Evolutionary conservation across 768 basidiomycete species (phyloP).

Genomic region (Boletus bicolor): DNA sequence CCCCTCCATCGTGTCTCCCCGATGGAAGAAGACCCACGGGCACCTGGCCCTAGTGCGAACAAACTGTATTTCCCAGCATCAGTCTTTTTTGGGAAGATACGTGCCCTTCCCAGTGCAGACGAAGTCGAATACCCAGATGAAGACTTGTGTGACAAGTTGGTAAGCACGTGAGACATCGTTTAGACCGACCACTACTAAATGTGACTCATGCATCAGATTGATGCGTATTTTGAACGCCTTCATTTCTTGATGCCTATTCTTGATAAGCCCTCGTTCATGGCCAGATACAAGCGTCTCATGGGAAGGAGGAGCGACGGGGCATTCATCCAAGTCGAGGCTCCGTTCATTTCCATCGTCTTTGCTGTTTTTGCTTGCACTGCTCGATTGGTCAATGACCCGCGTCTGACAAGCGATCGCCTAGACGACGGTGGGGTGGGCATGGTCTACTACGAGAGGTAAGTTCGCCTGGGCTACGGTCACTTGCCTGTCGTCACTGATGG

Average conservation of each 20-base stretch:
- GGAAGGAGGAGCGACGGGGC: slow-evolving; percentile 53
- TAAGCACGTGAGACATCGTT: slow-evolving; percentile 37
- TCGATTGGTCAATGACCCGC: slow-evolving; percentile 70
- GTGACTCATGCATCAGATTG: slow-evolving; percentile 50
- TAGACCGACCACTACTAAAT: slow-evolving; percentile 20
- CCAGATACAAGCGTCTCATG: slow-evolving; percentile 72
- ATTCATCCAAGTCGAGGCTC: slow-evolving; percentile 57
- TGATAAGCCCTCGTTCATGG: slow-evolving; percentile 81
- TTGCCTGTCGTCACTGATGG: not conserved
- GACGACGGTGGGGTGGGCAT: slow-evolving; percentile 87
- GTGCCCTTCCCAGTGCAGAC: slow-evolving; percentile 76
- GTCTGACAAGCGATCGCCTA: slow-evolving; percentile 53
- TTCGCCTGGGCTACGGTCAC: slow-evolving; percentile 3
- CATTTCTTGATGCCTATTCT: slow-evolving; percentile 88
- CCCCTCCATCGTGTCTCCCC: slow-evolving; percentile 77
- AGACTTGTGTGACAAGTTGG: slow-evolving; percentile 84
- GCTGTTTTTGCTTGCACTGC: slow-evolving; percentile 91
- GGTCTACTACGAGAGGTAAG: slow-evolving; percentile 85
- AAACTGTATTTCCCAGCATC: slow-evolving; percentile 86
- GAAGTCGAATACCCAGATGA: slow-evolving; percentile 86
- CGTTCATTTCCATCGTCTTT: slow-evolving; percentile 80
- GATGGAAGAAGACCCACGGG: slow-evolving; percentile 79
- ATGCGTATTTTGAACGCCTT: slow-evolving; percentile 82
- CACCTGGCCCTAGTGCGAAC: slow-evolving; percentile 75
- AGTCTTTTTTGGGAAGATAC: slow-evolving; percentile 83